Base-by-base conservation (phyloP, 352 stramenopile genomes). In the Phytophthora multivora region DNA sequence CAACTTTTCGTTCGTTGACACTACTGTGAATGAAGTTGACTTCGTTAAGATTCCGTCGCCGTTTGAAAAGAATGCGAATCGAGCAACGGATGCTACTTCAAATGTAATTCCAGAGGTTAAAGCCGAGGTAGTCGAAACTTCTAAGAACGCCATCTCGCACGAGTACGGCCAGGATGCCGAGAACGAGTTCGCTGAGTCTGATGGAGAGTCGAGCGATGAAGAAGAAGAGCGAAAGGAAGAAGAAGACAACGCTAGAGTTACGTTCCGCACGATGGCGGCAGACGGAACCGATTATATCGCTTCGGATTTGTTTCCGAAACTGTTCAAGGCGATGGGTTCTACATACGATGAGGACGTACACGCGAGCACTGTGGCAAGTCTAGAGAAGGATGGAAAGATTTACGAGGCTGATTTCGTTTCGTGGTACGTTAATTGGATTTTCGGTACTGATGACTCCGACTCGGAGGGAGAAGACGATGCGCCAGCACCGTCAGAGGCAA, bases 1-100 rank as follows among this genome's bases (percentile, higher is more conserved):
- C 39, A 82, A 82, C 53, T 90, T 92, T 63, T 77, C 73, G 5
- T 87, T 92, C 42, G 66, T 92, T 18, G 83, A 92, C 42, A 80
- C 72, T 41, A 83, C 69, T 7, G 79, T 89, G 12, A 53, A 48
- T 11, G 79, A 87, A 53, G 59, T 83, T 19, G 66, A 80, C 1
- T 88, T 86, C 39, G 63, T 86, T 6, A 67, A 68, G 7, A 43
- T 41, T 16, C 60, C 72, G 1, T 51, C 47, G 15, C 43, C 36
- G 9, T 84, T 84, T 58, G 51, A 67, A 3, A 38, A 46, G 4
- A 53, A 59, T 49, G 19, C 49, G 5, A 71, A 30, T 40, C 59
- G 63, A 18, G n/a, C n/a, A 39, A 36, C 65, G 40, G 28, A 2
- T 16, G 25, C 30, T 11, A 60, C 50, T 2, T 58, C 46, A 31